Evolutionary conservation across 768 basidiomycete species (phyloP), one percentile per base, ranked within the genome.

Genomic region (Boletus tylopilopsis): DNA sequence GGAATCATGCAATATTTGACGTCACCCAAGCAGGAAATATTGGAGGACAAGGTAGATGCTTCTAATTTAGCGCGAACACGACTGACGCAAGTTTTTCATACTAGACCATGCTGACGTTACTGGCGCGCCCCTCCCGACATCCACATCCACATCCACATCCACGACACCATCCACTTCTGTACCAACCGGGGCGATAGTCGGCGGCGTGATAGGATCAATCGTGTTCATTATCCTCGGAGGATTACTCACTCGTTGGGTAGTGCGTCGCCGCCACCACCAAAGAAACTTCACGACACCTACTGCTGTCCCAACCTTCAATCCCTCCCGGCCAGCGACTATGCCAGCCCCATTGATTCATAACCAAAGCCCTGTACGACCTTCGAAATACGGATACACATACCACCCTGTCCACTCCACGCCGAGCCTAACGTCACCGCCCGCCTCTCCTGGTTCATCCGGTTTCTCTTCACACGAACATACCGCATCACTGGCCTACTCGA

Each of bases 151-250:
- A 29, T 29, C 60, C 10, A 53, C 53, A 22, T 19, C 60, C 8
- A 25, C 47, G 16, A 8, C 40, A 4, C 12, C 55, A 5, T 16
- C 37, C 19, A 49, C 59, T 7, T 40, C 60, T 25, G 38, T 50
- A 7, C 47, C 65, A 5, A 36, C 45, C 11, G 60, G 57, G 18
- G 39, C 53, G 10, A 54, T 66, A 36, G 44, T 54, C 5, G 67
- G 64, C 4, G 55, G 67, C 1, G 56, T 66, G 13, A 23, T 62
- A 11, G 65, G 64, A 0, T 56, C 40, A 9, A 10, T 58, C 5
- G 42, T 27, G 11, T 22, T 56, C 24, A 9, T 68, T 6, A 1
- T 58, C 34, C 33, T 64, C 8, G 49, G 53, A n/a, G 53, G 21
- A 10, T 13, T 56, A 16, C 40, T 66, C 24, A 19, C 45, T 11